Evolutionary conservation across 345 rosid genomes (phyloP), one percentile per base, ranked within the genome.

Genomic region (Lumnitzera littorea): DNA sequence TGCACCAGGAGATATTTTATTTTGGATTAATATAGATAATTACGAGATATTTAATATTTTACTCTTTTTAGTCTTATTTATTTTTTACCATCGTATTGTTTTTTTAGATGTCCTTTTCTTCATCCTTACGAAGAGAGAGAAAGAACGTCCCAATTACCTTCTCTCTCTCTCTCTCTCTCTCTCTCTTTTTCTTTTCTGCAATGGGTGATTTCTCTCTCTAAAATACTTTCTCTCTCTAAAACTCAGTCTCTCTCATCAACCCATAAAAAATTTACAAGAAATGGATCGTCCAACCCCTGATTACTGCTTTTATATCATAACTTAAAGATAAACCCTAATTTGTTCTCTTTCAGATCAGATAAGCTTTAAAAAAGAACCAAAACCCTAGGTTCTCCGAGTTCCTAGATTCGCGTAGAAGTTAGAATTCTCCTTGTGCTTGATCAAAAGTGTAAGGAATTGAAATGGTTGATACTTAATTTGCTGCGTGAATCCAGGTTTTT

Each of bases 371-470:
- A 55, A 62, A 64, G 10, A 36, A 36, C 43, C 57, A 62, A 58
- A 74, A 67, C 71, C 76, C 77, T 66, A 72, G 79, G 25, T 62
- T 41, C 62, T 58, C 36, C 51, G 15, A 62, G 56, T 55, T 65
- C 61, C 64, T 53, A 24, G 57, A 65, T 54, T 36, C 63, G 52
- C 47, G 57, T 66, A 16, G 74, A 74, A 61, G 74, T 75, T 74
- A 76, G 60, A 51, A 27, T n/a, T 50, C 56, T 41, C 4, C 51
- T 43, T 36, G 20, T 63, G 58, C 46, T 55, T 46, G 24, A 47
- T 55, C 24, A 41, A 41, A 25, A n/a, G 61, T 20, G 50, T 50
- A 54, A 59, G 43, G 43, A 7, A 36, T 36, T 36, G 10, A 36
- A 36, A 36, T 36, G 3, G 7, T 36, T 36, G 43, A 7, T 36